Base-by-base conservation (phyloP, 768 basidiomycete species). In the Podaxis sp. region DNA sequence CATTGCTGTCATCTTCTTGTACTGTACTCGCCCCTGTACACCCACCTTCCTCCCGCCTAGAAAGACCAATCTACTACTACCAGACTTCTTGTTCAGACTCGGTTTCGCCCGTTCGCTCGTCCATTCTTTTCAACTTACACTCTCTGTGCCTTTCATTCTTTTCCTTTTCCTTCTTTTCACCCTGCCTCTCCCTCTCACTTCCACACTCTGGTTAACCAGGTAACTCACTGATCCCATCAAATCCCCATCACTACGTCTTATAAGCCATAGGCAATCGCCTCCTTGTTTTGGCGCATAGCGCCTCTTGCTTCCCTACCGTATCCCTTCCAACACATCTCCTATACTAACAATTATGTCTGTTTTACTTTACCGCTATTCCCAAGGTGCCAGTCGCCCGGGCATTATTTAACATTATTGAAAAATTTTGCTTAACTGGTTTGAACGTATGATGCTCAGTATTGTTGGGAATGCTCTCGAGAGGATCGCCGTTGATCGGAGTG, bases 251-350 rank as follows among this genome's bases (percentile, higher is more conserved):
- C 46, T 54, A 51, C 24, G 40, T 59, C 57, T 8, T 50, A 49
- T 55, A 63, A 55, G 65, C 68, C 66, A 68, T 71, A 72, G 51
- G 57, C 67, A 64, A 66, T 55, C 22, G 49, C 33, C 53, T 58
- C 40, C 46, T 51, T 52, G 40, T 37, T 63, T 58, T 55, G 43
- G 46, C 59, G 52, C 53, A 55, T 59, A 59, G 57, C 57, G 47
- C 49, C 58, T 59, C 25, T 40, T 22, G 9, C 54, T 55, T 33
- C 29, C 53, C 9, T 19, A 19, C 11, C 53, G n/a, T 13, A 12
- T 50, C 24, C 9, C 6, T 24, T 50, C 9, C 49, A 11, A 11
- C 24, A 22, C 49, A 11, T 24, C 22, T 27, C 9, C 11, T 49
- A 12, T 24, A n/a, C 47, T 24, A 49, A 25, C 49, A 50, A 27